A percentile compares a stretch with the other conserved stretches of the same genome.
These are phyloP conservation scores for Jamesozyma lodderae DNA, from an alignment of 805 yeast genomes.

Conservation along the genomic window DNA sequence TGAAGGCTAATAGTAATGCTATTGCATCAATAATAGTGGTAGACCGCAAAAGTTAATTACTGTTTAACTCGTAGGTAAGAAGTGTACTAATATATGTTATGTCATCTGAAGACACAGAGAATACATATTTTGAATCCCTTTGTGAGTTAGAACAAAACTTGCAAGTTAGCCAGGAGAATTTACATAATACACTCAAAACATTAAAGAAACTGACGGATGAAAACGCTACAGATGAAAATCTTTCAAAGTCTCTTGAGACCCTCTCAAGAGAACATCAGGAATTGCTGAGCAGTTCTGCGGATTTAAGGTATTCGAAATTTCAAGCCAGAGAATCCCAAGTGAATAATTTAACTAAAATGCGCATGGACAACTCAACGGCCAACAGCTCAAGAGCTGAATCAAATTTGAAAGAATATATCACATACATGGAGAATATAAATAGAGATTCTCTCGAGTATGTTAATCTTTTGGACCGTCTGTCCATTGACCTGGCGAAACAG, in stretches of 20 bases:
- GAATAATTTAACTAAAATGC: not conserved
- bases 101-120: constrained; percentile 6
- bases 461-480: constrained; percentile 20
- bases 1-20: not conserved
- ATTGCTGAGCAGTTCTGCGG: constrained; percentile 11
- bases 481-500: constrained; percentile 23
- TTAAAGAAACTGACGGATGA: constrained; percentile 11
- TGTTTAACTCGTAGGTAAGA: too few relatives aligned
- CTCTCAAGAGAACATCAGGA: constrained; percentile 10
- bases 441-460: constrained; percentile 18
- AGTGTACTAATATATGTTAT: too few relatives aligned
- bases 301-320: constrained; percentile 17
- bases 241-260: constrained; percentile 8
- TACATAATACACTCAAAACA: constrained; percentile 9
- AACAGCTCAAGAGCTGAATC: not conserved
- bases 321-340: constrained; percentile 16
- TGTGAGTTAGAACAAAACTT: constrained; percentile 22
- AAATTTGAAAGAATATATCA: constrained; percentile 14
- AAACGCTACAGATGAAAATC: constrained; percentile 11
- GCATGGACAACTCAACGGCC: constrained; percentile 1
- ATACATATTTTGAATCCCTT: constrained; percentile 18
- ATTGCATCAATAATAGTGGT: not conserved
- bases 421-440: constrained; percentile 12
- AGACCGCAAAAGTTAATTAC: too few relatives aligned
- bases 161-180: constrained; percentile 14